These are phyloP conservation scores for Phytophthora pisi DNA, from an alignment of 352 stramenopile species.

Conservation along the genomic window DNA sequence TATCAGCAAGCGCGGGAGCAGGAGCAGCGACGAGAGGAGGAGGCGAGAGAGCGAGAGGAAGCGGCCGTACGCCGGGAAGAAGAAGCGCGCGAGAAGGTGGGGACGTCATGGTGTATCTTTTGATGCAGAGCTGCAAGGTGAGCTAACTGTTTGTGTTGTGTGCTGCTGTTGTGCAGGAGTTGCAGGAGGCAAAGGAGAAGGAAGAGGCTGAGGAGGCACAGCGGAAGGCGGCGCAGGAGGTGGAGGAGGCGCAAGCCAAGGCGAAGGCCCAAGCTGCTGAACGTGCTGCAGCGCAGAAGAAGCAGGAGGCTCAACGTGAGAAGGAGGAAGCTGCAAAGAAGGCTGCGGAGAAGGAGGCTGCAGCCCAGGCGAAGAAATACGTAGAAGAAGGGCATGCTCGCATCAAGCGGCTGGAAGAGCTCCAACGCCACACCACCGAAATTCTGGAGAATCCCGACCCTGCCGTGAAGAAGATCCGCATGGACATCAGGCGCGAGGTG, in stretches of 20 bases:
- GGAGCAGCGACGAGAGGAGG: conserved; percentile 35
- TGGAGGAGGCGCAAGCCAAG: conserved; percentile 43
- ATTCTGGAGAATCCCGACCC: conserved; percentile 60
- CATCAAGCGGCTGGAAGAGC: conserved; percentile 53
- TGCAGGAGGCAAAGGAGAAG: conserved; percentile 33
- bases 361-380: conserved; percentile 48
- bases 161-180: conserved; percentile 10
- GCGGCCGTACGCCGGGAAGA: conserved; percentile 34
- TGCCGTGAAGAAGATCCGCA: conserved; percentile 64
- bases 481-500: conserved; percentile 75
- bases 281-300: conserved; percentile 31
- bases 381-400: conserved; percentile 49
- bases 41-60: conserved; percentile 44
- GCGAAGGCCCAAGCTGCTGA: conserved; percentile 37
- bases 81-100: conserved; percentile 46
- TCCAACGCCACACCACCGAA: conserved; percentile 49
- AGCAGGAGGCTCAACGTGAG: conserved; percentile 40
- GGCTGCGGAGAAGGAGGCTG: conserved; percentile 39
- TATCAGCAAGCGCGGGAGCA: conserved; percentile 52
- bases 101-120: neutral
- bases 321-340: conserved; percentile 44
- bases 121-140: neutral
- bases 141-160: neutral
- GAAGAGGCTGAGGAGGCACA: conserved; percentile 34
- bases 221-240: conserved; percentile 27